These are phyloP conservation scores for Podila horticola DNA, from an alignment of 192 early-diverging fungal genomes.

Conservation along the genomic window DNA sequence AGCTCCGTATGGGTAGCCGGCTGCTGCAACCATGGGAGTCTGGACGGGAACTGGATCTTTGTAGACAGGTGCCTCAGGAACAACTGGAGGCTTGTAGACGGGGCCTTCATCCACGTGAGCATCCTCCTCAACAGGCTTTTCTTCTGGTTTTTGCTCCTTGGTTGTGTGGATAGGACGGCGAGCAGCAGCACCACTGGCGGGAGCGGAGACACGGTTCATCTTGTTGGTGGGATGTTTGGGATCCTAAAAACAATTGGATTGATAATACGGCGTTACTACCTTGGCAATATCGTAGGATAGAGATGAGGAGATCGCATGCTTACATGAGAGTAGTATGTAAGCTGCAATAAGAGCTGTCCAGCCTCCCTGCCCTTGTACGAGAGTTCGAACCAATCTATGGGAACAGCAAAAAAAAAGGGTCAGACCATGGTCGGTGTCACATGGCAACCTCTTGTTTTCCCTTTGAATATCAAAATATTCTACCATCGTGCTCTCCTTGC, in stretches of 20 bases:
- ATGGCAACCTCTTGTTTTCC: not conserved
- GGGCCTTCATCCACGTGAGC: constrained; percentile 33
- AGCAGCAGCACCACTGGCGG: constrained; percentile 2
- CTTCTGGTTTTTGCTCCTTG: constrained; percentile 17
- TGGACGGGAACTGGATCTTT: constrained; percentile 3
- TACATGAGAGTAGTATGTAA: constrained; percentile 50
- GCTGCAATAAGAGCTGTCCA: constrained; percentile 36
- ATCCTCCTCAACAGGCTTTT: constrained; percentile 32
- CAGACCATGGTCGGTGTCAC: not conserved
- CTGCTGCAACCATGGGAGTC: constrained; percentile 29
- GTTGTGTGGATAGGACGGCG: constrained; percentile 36
- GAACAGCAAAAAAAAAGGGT: not conserved
- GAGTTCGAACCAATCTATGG: constrained; percentile 45
- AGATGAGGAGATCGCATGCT: not conserved
- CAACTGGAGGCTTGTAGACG: constrained; percentile 45
- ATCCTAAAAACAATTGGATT: constrained; percentile 11
- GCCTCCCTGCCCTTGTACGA: constrained; percentile 49
- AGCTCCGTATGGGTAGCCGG: constrained; percentile 37
- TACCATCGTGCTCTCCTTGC: constrained; percentile 65
- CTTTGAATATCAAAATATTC: not conserved
- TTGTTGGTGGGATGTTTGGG: constrained; percentile 39
- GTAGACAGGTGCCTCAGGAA: constrained; percentile 17
- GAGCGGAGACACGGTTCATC: constrained; percentile 12
- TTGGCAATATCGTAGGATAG: not conserved
- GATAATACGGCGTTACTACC: not conserved